Evolutionary conservation across 2,329 filamentous ascomycete species (phyloP).

Genomic region (Sporothrix brasiliensis): DNA sequence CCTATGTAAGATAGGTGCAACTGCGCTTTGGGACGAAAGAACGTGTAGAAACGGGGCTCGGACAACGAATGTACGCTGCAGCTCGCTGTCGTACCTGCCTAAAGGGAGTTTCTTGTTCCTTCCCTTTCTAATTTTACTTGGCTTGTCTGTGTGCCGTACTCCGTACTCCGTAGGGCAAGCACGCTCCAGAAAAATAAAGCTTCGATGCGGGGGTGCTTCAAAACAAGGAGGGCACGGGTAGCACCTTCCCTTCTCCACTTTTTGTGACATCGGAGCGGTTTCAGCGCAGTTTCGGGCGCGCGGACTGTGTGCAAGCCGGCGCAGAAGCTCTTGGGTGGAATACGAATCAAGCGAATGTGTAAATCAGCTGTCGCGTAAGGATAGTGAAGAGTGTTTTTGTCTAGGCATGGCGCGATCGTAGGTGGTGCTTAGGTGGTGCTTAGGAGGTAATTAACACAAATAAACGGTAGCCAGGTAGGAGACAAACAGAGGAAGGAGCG

Average conservation of each 20-base stretch:
- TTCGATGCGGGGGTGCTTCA: conserved; percentile 7
- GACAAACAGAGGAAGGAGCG: neutral
- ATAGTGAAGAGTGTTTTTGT: neutral
- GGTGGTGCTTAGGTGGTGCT: neutral
- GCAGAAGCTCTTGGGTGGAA: neutral
- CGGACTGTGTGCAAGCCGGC: conserved; percentile 35
- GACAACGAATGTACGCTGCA: neutral
- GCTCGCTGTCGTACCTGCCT: conserved; percentile 19
- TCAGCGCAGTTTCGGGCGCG: conserved; percentile 38
- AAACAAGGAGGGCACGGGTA: conserved; percentile 30
- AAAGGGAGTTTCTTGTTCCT: conserved; percentile 30
- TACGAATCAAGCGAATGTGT: neutral
- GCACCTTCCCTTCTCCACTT: neutral
- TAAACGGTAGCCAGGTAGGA: neutral
- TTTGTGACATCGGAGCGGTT: conserved; percentile 36
- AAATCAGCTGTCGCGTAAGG: neutral
- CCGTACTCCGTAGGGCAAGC: neutral
- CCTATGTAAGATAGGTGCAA: neutral
- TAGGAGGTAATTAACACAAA: neutral
- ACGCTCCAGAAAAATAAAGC: neutral
- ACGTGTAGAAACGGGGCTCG: too few species aligned
- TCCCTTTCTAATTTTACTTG: conserved; percentile 24
- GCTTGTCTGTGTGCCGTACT: neutral
- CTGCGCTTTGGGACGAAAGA: conserved; percentile 27
- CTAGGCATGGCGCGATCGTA: neutral